Conservation (phyloP, 202 grass and related monocot genomes). For the Digitaria exilis region DNA sequence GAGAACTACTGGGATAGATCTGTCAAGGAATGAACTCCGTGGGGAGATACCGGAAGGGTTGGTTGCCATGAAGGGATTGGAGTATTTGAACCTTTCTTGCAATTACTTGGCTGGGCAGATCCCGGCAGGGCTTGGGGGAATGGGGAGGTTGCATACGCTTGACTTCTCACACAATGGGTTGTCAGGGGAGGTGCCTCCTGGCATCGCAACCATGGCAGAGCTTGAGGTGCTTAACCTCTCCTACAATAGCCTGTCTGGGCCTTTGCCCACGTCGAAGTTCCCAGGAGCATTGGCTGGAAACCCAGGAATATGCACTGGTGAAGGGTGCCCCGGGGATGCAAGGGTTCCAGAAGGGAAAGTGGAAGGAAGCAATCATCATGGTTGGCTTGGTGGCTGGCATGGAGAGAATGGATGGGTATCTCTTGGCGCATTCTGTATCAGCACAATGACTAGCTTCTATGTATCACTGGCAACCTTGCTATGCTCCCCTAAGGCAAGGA, state of each 20-base stretch:
- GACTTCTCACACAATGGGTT: constrained; percentile 88
- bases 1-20: constrained; percentile 67
- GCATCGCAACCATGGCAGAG: constrained; percentile 67
- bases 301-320: constrained; percentile 68
- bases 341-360: constrained; percentile 53
- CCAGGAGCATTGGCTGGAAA: constrained; percentile 93
- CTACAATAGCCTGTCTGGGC: constrained; percentile 82
- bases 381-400: constrained; percentile 50
- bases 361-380: constrained; percentile 32
- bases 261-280: constrained; percentile 70
- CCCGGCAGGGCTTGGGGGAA: constrained; percentile 54
- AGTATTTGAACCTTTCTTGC: constrained; percentile 91
- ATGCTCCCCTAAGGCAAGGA: constrained; percentile 74
- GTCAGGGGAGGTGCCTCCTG: constrained; percentile 73
- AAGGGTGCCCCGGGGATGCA: constrained; percentile 53
- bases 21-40: constrained; percentile 67
- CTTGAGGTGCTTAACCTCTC: constrained; percentile 83
- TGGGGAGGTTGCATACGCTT: constrained; percentile 64
- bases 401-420: constrained; percentile 80
- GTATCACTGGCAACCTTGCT: constrained; percentile 76
- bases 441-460: constrained; percentile 91
- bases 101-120: constrained; percentile 76
- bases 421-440: constrained; percentile 88
- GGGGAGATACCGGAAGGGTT: constrained; percentile 84
- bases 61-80: constrained; percentile 65